Evolutionary conservation across 2,329 filamentous ascomycete species (phyloP), one percentile per base, ranked within the genome.

Genomic region (Trichophyton simii): DNA sequence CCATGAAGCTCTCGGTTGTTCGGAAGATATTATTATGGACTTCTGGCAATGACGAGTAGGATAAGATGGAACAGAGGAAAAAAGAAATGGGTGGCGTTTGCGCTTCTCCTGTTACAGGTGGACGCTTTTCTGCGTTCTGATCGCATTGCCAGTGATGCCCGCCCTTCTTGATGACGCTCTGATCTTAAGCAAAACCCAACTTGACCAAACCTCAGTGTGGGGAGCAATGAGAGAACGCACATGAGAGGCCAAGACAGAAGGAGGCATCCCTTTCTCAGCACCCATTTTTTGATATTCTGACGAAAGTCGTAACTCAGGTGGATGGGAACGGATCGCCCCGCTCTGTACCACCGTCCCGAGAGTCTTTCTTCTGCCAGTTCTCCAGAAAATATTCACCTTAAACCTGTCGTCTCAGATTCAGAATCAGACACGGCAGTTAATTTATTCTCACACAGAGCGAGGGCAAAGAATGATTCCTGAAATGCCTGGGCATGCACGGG

Each of bases 261-360:
- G 50, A 54, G 22, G 22, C 28, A 52, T 52, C 46, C 20, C 34
- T 38, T 28, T 28, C 22, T 28, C 46, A 9, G 13, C 50, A 54
- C 22, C 13, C 50, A 11, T 54, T 28, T 54, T 31, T 25, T 6
- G 7, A 31, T 25, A 31, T 25, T 31, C 13, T n/a, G 5, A 54
- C 3, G 22, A 54, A n/a, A 11, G 50, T 25, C 50, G 50, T 54
- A 54, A n/a, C 28, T 54, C 50, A 31, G 4, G 50, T 54, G 50
- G 50, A 54, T 54, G 50, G 50, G 50, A 31, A 22, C 50, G 50
- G 50, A 54, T 54, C 50, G 50, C 50, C 50, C 50, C 50, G 50
- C 28, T 25, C 50, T 54, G 50, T 54, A 25, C 50, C 50, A 34
- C 50, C 50, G 22, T 54, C 22, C 50, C 50, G 22, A 31, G 50